Conservation (phyloP, 2,329 filamentous ascomycete species). For the Cephalotrichum gorgonifer region DNA sequence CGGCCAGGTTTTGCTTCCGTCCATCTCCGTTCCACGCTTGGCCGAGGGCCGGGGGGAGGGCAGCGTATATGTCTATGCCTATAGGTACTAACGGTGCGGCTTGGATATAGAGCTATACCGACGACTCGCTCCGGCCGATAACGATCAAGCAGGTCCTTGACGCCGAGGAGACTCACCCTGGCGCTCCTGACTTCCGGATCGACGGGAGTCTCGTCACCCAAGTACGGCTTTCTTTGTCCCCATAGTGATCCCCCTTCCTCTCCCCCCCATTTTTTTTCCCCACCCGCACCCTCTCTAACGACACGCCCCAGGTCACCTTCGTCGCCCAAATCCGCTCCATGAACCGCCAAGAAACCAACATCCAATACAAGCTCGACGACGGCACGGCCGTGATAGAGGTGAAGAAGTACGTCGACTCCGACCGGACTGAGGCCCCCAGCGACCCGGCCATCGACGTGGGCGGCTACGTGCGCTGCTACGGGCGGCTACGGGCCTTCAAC, state of each 20-base stretch:
- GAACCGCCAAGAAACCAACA: constrained; percentile 77
- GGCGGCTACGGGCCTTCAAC: constrained; percentile 73
- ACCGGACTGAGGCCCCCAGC: constrained; percentile 34
- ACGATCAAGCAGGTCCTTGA: constrained; percentile 93
- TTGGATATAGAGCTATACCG: constrained; percentile 46
- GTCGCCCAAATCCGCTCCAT: constrained; percentile 86
- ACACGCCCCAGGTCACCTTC: constrained; percentile 43
- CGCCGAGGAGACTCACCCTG: constrained; percentile 62
- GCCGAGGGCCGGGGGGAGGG: too few species aligned
- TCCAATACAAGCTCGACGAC: constrained; percentile 89
- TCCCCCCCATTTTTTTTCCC: not conserved
- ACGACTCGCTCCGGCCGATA: constrained; percentile 83
- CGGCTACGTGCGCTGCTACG: constrained; percentile 77
- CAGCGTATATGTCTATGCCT: too few species aligned
- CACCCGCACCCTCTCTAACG: not conserved
- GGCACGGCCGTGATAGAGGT: constrained; percentile 88
- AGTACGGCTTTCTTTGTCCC: constrained; percentile 9
- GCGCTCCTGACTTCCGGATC: constrained; percentile 63
- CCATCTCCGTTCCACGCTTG: too few species aligned
- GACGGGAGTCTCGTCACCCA: constrained; percentile 66
- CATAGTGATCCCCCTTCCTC: not conserved
- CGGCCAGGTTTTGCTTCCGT: too few species aligned
- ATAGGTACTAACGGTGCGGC: not conserved
- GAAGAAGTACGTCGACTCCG: constrained; percentile 72
- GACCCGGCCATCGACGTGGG: constrained; percentile 55